Evolutionary conservation across 495 filamentous ascomycete genomes (phyloP).

Genomic region (Antarctomyces pellizariae): DNA sequence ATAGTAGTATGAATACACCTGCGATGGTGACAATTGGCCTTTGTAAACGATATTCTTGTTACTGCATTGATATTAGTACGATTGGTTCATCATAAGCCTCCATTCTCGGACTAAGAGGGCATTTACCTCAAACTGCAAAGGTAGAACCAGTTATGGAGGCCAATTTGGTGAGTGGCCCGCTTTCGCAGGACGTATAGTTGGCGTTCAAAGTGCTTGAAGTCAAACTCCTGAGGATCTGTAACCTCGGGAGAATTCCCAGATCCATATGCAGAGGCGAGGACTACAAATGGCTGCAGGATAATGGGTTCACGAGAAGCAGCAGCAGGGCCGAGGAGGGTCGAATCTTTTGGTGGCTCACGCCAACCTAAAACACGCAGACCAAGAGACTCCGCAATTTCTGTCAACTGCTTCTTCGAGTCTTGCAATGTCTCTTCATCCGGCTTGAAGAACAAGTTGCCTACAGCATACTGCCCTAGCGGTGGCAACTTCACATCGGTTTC

Average conservation of each 20-base stretch:
- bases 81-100: too few relatives aligned
- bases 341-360: slow-evolving; percentile 89
- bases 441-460: slow-evolving; percentile 97
- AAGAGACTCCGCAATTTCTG: slow-evolving; percentile 71
- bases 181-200: slow-evolving; percentile 92
- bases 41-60: slow-evolving; percentile 99
- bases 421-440: slow-evolving; percentile 71
- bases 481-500: slow-evolving; percentile 73
- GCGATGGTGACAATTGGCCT: slow-evolving; percentile 82
- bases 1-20: slow-evolving; percentile 99
- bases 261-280: slow-evolving; percentile 69
- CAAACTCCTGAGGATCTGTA: slow-evolving; percentile 57
- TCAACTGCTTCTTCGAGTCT: slow-evolving; percentile 71
- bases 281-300: slow-evolving; percentile 90
- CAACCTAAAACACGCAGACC: slow-evolving; percentile 85
- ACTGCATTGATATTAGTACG: too few relatives aligned
- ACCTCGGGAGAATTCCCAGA: slow-evolving; percentile 58
- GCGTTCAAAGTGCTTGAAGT: slow-evolving; percentile 69
- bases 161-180: slow-evolving; percentile 80
- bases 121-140: slow-evolving; percentile 86
- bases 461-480: slow-evolving; percentile 80
- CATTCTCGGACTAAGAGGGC: too few relatives aligned
- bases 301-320: slow-evolving; percentile 83
- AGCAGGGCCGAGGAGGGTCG: slow-evolving; percentile 77
- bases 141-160: slow-evolving; percentile 98